Evolutionary conservation across 495 filamentous ascomycete species (phyloP).

Genomic region (Podospora anserina): DNA sequence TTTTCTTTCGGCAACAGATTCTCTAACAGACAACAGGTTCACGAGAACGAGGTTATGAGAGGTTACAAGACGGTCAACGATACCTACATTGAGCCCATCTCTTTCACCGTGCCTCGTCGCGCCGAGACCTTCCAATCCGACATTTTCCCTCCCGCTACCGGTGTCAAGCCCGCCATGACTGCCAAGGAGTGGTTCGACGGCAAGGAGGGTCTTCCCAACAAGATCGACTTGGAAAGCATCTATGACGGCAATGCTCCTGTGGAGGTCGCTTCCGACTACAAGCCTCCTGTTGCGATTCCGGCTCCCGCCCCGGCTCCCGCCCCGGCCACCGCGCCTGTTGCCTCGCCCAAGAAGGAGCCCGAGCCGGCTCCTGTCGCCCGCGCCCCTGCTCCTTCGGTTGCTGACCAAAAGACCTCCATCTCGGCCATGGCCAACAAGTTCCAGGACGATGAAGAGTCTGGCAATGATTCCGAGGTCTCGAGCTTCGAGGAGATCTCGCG

Average conservation of each 20-base stretch:
- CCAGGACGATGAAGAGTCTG: constrained; percentile 66
- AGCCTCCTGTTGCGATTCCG: constrained; percentile 50
- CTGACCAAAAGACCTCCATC: constrained; percentile 82
- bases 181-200: constrained; percentile 82
- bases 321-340: constrained; percentile 47
- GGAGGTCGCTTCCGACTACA: constrained; percentile 68
- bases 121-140: constrained; percentile 98
- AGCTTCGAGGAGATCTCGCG: constrained; percentile 83
- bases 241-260: constrained; percentile 78
- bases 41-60: constrained; percentile 94
- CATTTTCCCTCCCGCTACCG: constrained; percentile 83
- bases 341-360: constrained; percentile 55
- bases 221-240: constrained; percentile 88
- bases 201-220: constrained; percentile 76
- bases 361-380: constrained; percentile 45
- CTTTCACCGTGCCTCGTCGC: constrained; percentile 91
- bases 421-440: constrained; percentile 79
- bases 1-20: neutral
- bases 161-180: constrained; percentile 73
- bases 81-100: constrained; percentile 89
- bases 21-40: constrained; percentile 51
- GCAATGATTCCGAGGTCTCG: constrained; percentile 61
- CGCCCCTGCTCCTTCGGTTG: constrained; percentile 59
- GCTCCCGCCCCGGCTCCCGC: constrained; percentile 26
- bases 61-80: constrained; percentile 97